Evolutionary conservation across 2,329 filamentous ascomycete genomes (phyloP), one percentile per base, ranked within the genome.

Genomic region (Xylariaceae sp.): DNA sequence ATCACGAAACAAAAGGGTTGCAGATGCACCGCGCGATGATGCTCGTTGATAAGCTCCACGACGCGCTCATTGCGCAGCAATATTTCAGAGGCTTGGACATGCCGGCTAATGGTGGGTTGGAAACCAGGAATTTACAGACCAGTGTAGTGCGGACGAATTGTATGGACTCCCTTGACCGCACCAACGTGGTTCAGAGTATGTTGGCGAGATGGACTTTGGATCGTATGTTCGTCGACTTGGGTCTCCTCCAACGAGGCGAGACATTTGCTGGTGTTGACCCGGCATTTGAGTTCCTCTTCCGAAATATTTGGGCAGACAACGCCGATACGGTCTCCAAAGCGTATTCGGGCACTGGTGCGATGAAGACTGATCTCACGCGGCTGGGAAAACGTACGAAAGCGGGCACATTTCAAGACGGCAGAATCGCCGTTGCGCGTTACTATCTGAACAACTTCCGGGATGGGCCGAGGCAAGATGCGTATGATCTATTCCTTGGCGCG

Each of bases 301-400:
- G 93, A 52, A 97, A 97, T 65, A 75, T 97, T 13, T 98, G 93
- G 93, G 93, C 93, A 22, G 93, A 98, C 67, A 98, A 98, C 58
- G 93, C 94, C 42, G 93, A 98, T 63, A 85, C 94, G 18, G 90
- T 98, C 26, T 95, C 90, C 15, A 85, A 81, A 53, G 84, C 89
- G 0, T 98, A 98, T 65, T 93, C 93, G 1, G 93, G 93, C 41
- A 98, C 94, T 1, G 94, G 93, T 3, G 93, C 93, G 38, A 80
- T 98, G 70, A 98, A 98, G 76, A 98, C 93, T 0, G 94, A 98
- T 63, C 89, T 97, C 56, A 98, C 93, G 2, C 84, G 93, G n/a
- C 89, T 89, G 2, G 94, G 91, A 37, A 82, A 87, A 57, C 81
- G 94, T 40, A 98, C 93, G 22, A 89, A 84, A 60, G 78, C 80